Conservation (phyloP, 2,329 filamentous ascomycete species). For the Trichoderma asperellum region DNA sequence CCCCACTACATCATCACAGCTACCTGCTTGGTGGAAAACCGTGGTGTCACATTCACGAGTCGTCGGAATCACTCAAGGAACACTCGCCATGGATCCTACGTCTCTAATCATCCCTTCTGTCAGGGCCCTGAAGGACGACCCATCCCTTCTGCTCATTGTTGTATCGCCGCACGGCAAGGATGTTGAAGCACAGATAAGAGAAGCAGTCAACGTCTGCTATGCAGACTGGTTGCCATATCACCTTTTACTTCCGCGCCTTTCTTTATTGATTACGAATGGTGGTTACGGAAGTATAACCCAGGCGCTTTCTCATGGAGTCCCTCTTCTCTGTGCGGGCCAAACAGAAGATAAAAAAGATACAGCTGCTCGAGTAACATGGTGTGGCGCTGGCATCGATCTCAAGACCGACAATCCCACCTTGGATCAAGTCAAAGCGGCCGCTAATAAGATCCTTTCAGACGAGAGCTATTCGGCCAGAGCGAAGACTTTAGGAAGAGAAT, state of each 20-base stretch:
- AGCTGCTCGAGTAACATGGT: conserved; percentile 39
- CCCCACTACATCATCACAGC: conserved; percentile 18
- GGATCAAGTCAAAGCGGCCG: conserved; percentile 36
- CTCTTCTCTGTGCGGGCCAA: conserved; percentile 44
- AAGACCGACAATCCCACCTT: conserved; percentile 42
- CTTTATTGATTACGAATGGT: conserved; percentile 44
- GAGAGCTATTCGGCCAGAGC: conserved; percentile 34
- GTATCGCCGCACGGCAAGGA: conserved; percentile 39
- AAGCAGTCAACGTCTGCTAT: conserved; percentile 38
- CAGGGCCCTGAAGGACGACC: conserved; percentile 39
- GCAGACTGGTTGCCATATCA: conserved; percentile 45
- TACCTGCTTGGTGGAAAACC: conserved; percentile 43
- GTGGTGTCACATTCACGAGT: conserved; percentile 37
- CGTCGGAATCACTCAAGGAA: conserved; percentile 46
- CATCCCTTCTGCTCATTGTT: conserved; percentile 40
- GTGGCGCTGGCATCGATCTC: conserved; percentile 42
- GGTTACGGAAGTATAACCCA: conserved; percentile 46
- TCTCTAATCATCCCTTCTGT: conserved; percentile 46
- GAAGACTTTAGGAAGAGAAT: conserved; percentile 35
- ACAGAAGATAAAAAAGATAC: conserved; percentile 46
- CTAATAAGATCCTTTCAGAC: conserved; percentile 36
- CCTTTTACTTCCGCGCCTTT: conserved; percentile 41
- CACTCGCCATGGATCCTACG: conserved; percentile 43
- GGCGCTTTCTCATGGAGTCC: conserved; percentile 42
- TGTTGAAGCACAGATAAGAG: conserved; percentile 34